Evolutionary conservation across 768 basidiomycete species (phyloP).

Genomic region (Russula griseocarnosa): DNA sequence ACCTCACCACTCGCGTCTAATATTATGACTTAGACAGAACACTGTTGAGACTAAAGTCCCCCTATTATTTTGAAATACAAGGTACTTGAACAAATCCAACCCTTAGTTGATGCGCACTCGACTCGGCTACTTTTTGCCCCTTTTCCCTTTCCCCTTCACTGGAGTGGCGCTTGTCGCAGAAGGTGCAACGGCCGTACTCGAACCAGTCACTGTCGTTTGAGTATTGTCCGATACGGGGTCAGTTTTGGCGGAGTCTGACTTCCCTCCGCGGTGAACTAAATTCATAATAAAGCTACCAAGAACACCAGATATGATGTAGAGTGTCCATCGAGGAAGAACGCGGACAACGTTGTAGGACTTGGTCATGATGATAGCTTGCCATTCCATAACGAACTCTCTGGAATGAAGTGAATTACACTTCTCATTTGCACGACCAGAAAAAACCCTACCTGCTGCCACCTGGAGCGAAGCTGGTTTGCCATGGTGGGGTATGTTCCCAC

Average conservation of each 20-base stretch:
- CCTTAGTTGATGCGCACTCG: not conserved
- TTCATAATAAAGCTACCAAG: conserved; percentile 65
- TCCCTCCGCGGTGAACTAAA: conserved; percentile 48
- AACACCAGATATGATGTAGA: conserved; percentile 62
- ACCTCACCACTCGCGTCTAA: not conserved
- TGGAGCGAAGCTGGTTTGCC: conserved; percentile 66
- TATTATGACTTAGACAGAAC: not conserved
- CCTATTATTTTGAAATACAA: conserved; percentile 1
- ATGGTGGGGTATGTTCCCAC: conserved; percentile 61
- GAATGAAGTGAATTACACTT: conserved; percentile 5
- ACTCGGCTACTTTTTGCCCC: conserved; percentile 17
- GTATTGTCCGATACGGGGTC: conserved; percentile 14
- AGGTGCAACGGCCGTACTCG: conserved; percentile 15
- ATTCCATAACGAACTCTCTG: conserved; percentile 69
- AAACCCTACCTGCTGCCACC: conserved; percentile 64
- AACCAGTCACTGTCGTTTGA: conserved; percentile 4
- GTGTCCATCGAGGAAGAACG: conserved; percentile 64
- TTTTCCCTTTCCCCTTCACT: conserved; percentile 23
- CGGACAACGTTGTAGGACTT: conserved; percentile 50
- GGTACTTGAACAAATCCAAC: not conserved
- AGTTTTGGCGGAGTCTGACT: conserved; percentile 25
- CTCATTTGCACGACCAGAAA: conserved; percentile 7
- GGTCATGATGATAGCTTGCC: conserved; percentile 47
- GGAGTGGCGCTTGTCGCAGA: conserved; percentile 15
- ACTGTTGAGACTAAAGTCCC: not conserved